Evolutionary conservation across 2,329 filamentous ascomycete species (phyloP).

Genomic region (Sporothrix inflata): DNA sequence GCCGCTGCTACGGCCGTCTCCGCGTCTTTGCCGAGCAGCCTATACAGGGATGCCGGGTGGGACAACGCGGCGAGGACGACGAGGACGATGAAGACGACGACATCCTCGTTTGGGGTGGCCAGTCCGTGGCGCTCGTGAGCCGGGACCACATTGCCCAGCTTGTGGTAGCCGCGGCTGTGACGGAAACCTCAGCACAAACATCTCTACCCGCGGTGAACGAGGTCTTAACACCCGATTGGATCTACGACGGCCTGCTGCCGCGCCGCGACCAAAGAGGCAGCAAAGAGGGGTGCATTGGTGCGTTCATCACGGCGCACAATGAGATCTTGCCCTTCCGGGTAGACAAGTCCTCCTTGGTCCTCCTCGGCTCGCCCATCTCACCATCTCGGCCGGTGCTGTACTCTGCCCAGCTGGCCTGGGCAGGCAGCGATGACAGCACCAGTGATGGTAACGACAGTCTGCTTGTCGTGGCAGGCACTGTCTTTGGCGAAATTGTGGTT

Average conservation of each 20-base stretch:
- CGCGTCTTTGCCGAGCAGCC: slow-evolving; percentile 68
- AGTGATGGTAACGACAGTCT: slow-evolving; percentile 47
- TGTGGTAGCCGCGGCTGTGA: slow-evolving; percentile 30
- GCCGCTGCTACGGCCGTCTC: slow-evolving; percentile 44
- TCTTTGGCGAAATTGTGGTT: slow-evolving; percentile 90
- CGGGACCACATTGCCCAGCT: slow-evolving; percentile 43
- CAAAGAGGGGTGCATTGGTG: slow-evolving; percentile 46
- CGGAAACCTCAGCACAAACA: not conserved
- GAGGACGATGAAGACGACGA: slow-evolving; percentile 33
- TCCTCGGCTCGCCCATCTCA: slow-evolving; percentile 56
- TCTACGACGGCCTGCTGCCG: slow-evolving; percentile 68
- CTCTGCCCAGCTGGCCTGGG: slow-evolving; percentile 73
- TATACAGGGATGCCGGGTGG: slow-evolving; percentile 71
- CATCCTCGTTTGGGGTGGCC: slow-evolving; percentile 72
- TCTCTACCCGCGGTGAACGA: slow-evolving; percentile 41
- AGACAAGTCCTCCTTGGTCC: slow-evolving; percentile 38
- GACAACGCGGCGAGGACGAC: slow-evolving; percentile 30
- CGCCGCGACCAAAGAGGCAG: slow-evolving; percentile 33
- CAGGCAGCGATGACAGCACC: slow-evolving; percentile 48
- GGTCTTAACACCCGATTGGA: slow-evolving; percentile 69
- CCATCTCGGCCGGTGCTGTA: slow-evolving; percentile 85
- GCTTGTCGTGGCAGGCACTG: slow-evolving; percentile 84
- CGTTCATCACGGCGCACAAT: slow-evolving; percentile 85
- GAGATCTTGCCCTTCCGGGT: slow-evolving; percentile 62
- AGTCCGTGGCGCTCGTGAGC: slow-evolving; percentile 54